Evolutionary conservation across 345 rosid genomes (phyloP), one percentile per base, ranked within the genome.

Genomic region (Mangifera indica): DNA sequence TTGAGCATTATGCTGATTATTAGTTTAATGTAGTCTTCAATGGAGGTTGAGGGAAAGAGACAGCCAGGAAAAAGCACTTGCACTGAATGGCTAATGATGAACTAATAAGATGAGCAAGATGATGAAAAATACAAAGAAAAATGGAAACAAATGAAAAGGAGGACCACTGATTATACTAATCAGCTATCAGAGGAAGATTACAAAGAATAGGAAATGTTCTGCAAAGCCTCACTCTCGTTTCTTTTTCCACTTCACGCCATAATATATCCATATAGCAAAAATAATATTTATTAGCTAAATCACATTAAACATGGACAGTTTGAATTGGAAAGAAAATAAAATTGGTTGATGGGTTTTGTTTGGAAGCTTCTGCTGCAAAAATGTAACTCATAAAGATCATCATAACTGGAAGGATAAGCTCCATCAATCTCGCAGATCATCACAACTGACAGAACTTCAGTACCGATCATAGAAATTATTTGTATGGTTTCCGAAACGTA

Each of bases 271-370:
- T n/a, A n/a, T n/a, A n/a, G n/a, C n/a, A n/a, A n/a, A n/a, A n/a
- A n/a, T n/a, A n/a, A n/a, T n/a, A n/a, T n/a, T n/a, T n/a, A n/a
- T n/a, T n/a, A n/a, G n/a, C n/a, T n/a, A n/a, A n/a, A n/a, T n/a
- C 32, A 60, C 58, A 60, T 48, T 60, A 66, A 71, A 71, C 42
- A 6, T 60, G 48, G 74, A 60, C 66, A n/a, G 42, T 18, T 58
- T 48, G 10, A 32, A 6, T n/a, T 22, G 1, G 46, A 18, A 57
- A 2, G n/a, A 46, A 32, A 6, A 32, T 0, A 52, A 52, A 51
- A 51, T 48, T 48, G 40, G 57, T 48, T 66, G 69, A 40, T 17
- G 52, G 51, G 15, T 15, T 64, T 46, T 13, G 54, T 24, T 46
- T 65, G 40, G 34, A 21, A 65, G 10, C 14, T 26, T 51, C 17